These are phyloP conservation scores for Alnus glutinosa DNA, from an alignment of 306 rosid species.

Conservation along the genomic window DNA sequence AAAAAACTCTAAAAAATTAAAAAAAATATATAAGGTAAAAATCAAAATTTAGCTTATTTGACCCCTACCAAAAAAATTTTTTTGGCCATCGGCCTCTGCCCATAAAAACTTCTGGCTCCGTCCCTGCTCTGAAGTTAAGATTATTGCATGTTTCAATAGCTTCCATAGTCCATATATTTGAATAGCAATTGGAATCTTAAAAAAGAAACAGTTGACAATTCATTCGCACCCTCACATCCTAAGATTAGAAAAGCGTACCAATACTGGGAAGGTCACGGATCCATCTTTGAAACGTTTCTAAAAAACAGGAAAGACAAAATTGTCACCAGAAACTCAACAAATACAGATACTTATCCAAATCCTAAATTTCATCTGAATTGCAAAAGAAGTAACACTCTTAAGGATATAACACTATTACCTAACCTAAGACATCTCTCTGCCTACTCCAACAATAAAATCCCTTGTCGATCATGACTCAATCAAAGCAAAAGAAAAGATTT, in stretches of 20 bases:
- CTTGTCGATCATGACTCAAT: background rate
- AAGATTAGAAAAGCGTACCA: background rate
- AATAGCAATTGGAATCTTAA: background rate
- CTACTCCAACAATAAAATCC: too few species aligned
- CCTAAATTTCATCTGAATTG: background rate
- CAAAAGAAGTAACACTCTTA: constrained; percentile 1
- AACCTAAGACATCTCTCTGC: background rate
- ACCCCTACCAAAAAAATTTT: too few species aligned
- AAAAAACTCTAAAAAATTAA: too few species aligned
- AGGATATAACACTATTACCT: background rate
- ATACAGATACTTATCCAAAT: background rate
- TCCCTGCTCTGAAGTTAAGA: background rate
- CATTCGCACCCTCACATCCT: background rate
- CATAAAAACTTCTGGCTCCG: too few species aligned
- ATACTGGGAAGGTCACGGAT: background rate
- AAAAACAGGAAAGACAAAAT: too few species aligned
- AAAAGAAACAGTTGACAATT: background rate
- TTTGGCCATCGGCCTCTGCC: too few species aligned
- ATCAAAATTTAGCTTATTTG: too few species aligned
- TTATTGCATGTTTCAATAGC: background rate
- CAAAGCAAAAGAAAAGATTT: background rate
- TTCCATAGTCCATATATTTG: background rate
- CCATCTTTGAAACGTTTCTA: too few species aligned
- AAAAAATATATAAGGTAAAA: too few species aligned
- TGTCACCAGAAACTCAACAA: background rate